Evolutionary conservation across 257 asterid genomes (phyloP), one percentile per base, ranked within the genome.

Genomic region (Thymus mandschuricus): DNA sequence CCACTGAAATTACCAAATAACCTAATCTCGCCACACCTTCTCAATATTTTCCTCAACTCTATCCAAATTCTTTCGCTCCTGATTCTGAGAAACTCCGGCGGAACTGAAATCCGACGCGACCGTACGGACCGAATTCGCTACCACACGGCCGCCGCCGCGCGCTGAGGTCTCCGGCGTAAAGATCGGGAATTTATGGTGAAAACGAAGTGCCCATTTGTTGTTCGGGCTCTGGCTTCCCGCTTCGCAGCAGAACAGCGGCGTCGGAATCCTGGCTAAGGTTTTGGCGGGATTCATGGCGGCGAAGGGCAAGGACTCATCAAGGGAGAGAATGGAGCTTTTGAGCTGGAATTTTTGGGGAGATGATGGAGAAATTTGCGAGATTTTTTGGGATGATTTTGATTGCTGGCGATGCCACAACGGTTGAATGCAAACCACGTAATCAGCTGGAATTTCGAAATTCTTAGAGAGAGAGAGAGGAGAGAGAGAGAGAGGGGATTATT

Each of bases 1-100:
- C 55, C 33, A 30, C 5, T 2, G 11, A 51, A 21, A 34, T 15
- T 59, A 70, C 6, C 7, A 52, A 50, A 44, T 13, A 40, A 54
- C 45, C 28, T 21, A 33, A 68, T 35, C n/a, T 21, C 57, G 55
- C 28, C 41, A 64, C 49, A 91, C 95, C 93, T 91, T 91, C 84
- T 91, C 95, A 49, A 91, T 74, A 35, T 4, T 62, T 55, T 69
- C 89, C 62, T 89, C 97, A 3, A 83, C 0, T 0, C 28, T 69
- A 76, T 87, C 89, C 35, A 78, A 12, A 58, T 69, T 81, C 41
- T 54, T 72, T 29, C 64, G 40, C 40, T 64, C 43, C 10, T 77
- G 51, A 66, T 56, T 57, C 34, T 57, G 80, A 27, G 84, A 66
- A 56, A 71, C 73, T 4, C 79, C 83, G 4, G 77, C 84, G 2